Percentiles rank a stretch among this genome's conserved stretches.
Conservation (phyloP, 768 basidiomycete species). For the Lactarius pseudohatsudake region DNA sequence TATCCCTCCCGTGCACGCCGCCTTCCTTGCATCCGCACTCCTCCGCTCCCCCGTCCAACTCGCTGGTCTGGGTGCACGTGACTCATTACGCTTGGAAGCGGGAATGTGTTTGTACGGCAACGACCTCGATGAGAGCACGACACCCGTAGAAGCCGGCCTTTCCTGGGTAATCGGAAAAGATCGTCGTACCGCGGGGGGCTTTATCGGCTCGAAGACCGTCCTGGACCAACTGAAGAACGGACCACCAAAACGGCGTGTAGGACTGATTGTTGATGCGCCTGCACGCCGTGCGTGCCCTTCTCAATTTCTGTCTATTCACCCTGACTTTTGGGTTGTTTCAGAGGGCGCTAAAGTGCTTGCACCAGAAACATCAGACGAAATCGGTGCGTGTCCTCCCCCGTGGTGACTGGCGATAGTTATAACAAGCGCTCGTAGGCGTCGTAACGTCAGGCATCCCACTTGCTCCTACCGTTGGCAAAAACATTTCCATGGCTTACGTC, state of each 20-base stretch:
- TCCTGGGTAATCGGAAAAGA: slow-evolving; percentile 95
- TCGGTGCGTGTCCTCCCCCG: slow-evolving; percentile 50
- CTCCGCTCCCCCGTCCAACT: slow-evolving; percentile 70
- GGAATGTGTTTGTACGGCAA: slow-evolving; percentile 97
- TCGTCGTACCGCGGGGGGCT: slow-evolving; percentile 63
- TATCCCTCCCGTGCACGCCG: slow-evolving; percentile 75
- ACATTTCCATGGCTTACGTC: slow-evolving; percentile 97
- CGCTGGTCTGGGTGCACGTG: slow-evolving; percentile 88
- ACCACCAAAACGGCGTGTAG: slow-evolving; percentile 74
- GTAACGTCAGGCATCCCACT: slow-evolving; percentile 92
- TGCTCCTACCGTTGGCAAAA: slow-evolving; percentile 82
- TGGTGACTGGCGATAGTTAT: slow-evolving; percentile 16
- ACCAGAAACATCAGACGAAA: slow-evolving; percentile 50
- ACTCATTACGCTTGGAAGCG: slow-evolving; percentile 92
- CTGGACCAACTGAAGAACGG: slow-evolving; percentile 78
- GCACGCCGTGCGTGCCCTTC: slow-evolving; percentile 63
- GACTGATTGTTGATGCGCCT: slow-evolving; percentile 77
- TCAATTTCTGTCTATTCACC: neutral
- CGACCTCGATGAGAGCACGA: slow-evolving; percentile 84
- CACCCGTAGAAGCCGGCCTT: slow-evolving; percentile 88
- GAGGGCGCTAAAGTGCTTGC: slow-evolving; percentile 79
- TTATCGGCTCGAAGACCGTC: slow-evolving; percentile 78
- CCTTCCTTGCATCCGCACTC: slow-evolving; percentile 64
- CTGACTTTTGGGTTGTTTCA: slow-evolving; percentile 32
- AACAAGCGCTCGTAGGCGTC: slow-evolving; percentile 43